Percentiles rank a stretch among this genome's conserved stretches.
phyloP scores from a whole-genome alignment of 83 land plant genomes.

The Picea mariana region DNA sequence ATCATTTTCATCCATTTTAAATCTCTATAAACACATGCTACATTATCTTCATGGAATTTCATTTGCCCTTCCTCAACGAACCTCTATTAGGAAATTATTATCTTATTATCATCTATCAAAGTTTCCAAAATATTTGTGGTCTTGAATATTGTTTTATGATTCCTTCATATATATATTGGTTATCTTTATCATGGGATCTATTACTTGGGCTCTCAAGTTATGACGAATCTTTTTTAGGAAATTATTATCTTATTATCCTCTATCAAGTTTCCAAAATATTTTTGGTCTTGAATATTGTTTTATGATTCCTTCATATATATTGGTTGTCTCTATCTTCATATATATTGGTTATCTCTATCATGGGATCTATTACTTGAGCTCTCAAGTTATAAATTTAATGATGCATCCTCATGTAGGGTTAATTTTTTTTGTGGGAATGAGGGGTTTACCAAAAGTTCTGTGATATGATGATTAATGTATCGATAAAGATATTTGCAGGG shows the following conservation, averaged over 20 bases:
- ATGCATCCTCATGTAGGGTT: too few relatives aligned
- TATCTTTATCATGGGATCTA: too few relatives aligned
- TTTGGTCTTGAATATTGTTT: not conserved
- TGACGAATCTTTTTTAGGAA: too few relatives aligned
- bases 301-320: not conserved
- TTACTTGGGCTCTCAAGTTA: not conserved
- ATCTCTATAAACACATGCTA: too few relatives aligned
- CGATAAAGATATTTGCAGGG: slow-evolving; percentile 1
- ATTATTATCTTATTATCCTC: not conserved
- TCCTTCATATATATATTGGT: not conserved
- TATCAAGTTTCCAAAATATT: not conserved
- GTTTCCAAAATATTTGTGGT: not conserved
- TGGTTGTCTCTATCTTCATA: not conserved
- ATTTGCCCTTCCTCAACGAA: slow-evolving; percentile 5
- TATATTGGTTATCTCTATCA: too few relatives aligned
- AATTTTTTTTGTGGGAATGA: not conserved
- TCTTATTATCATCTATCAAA: slow-evolving; percentile 4
- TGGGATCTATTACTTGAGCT: not conserved
- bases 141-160: not conserved
- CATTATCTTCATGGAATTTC: not conserved
- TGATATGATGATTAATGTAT: not conserved
- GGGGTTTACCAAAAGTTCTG: not conserved
- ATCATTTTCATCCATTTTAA: too few relatives aligned
- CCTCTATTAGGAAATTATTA: not conserved
- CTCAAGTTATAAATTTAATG: not conserved